These are phyloP conservation scores for Fusarium sacchari DNA, from an alignment of 2,329 filamentous ascomycete genomes.

Conservation along the genomic window DNA sequence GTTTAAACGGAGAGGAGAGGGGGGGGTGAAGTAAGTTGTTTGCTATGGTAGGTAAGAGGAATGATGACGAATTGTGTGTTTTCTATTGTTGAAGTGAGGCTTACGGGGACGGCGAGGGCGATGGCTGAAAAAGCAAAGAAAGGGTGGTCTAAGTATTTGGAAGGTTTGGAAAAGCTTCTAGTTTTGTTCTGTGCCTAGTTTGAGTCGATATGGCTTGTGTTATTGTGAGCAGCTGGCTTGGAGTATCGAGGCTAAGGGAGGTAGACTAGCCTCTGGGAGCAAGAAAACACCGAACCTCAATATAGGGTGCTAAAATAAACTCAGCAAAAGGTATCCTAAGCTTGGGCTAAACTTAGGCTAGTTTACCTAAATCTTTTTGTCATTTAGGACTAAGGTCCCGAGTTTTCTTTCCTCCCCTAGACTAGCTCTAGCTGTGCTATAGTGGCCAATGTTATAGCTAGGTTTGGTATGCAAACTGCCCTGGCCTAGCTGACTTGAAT, in stretches of 20 bases:
- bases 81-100: neutral
- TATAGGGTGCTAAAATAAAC: too few relatives aligned
- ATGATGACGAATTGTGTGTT: neutral
- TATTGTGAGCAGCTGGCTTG: neutral
- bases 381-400: too few relatives aligned
- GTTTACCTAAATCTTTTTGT: too few relatives aligned
- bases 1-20: neutral
- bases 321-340: too few relatives aligned
- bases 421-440: neutral
- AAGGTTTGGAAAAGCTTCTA: neutral
- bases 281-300: too few relatives aligned
- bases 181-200: neutral
- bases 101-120: constrained; percentile 25
- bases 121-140: neutral
- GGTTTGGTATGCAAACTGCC: neutral
- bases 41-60: neutral
- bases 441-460: neutral
- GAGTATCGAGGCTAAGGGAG: neutral
- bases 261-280: too few relatives aligned
- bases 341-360: too few relatives aligned
- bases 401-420: too few relatives aligned
- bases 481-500: neutral
- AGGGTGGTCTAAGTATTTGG: neutral
- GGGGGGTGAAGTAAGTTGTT: neutral
- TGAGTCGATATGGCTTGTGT: neutral